Evolutionary conservation across 805 yeast species (phyloP).

Genomic region (Lachancea cidri): DNA sequence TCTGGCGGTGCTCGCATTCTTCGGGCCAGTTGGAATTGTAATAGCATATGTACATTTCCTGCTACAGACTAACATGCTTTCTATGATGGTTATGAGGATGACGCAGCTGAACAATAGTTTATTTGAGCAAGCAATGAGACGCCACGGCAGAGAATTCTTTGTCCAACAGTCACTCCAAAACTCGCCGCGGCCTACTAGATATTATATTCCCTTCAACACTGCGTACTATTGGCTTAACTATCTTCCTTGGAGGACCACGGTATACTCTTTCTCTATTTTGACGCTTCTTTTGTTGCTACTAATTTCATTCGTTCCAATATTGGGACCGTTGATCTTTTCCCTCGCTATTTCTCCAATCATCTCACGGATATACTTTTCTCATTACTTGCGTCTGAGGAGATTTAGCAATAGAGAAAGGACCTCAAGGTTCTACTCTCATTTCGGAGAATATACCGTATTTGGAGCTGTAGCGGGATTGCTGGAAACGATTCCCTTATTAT

Average conservation of each 20-base stretch:
- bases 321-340: conserved; percentile 29
- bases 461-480: conserved; percentile 26
- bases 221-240: conserved; percentile 27
- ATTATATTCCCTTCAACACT: conserved; percentile 24
- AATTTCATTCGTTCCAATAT: conserved; percentile 26
- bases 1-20: conserved; percentile 20
- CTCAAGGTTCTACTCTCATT: conserved; percentile 16
- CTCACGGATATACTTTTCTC: conserved; percentile 25
- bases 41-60: conserved; percentile 27
- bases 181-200: conserved; percentile 19
- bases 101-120: conserved; percentile 21
- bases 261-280: conserved; percentile 9
- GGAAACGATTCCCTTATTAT: conserved; percentile 23
- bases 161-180: conserved; percentile 10
- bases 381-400: conserved; percentile 7
- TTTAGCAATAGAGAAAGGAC: conserved; percentile 8
- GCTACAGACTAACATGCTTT: conserved; percentile 27
- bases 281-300: conserved; percentile 13
- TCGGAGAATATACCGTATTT: conserved; percentile 27
- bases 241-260: conserved; percentile 22
- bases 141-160: conserved; percentile 11
- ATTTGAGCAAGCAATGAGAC: conserved; percentile 13
- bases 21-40: conserved; percentile 29
- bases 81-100: conserved; percentile 31
- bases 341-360: conserved; percentile 25